Conservation (phyloP, 129 eudicot genomes). For the Silybum marianum region DNA sequence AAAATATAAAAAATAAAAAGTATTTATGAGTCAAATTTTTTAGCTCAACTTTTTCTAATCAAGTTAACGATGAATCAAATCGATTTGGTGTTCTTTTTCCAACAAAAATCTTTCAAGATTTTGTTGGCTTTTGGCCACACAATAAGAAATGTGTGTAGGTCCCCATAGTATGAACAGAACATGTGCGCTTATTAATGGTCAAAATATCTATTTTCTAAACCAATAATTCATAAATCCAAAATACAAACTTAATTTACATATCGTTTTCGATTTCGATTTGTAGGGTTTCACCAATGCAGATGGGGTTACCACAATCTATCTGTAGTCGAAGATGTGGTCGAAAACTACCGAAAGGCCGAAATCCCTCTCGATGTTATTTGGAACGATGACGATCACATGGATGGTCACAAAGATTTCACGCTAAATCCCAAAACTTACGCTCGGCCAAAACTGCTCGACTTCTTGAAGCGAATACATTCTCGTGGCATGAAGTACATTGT, state of each 20-base stretch:
- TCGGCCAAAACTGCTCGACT: constrained; percentile 56
- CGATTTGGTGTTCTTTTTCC: background rate
- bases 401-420: constrained; percentile 88
- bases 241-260: background rate
- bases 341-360: constrained; percentile 67
- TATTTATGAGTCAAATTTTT: background rate
- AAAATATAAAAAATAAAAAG: too few species aligned
- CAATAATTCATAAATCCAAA: constrained; percentile 22
- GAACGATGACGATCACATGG: constrained; percentile 99
- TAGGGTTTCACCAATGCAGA: constrained; percentile 97
- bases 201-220: constrained; percentile 16
- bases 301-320: constrained; percentile 94
- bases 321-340: constrained; percentile 89
- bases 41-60: too few species aligned
- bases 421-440: constrained; percentile 67
- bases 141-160: constrained; percentile 32
- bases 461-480: constrained; percentile 70
- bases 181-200: constrained; percentile 14
- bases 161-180: constrained; percentile 10
- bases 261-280: background rate
- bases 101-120: constrained; percentile 25
- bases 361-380: constrained; percentile 94
- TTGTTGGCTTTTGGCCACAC: constrained; percentile 32
- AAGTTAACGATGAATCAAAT: background rate
- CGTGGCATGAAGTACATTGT: constrained; percentile 91